Evolutionary conservation across 2,329 filamentous ascomycete species (phyloP).

Genomic region (Hymenoscyphus fraxineus): DNA sequence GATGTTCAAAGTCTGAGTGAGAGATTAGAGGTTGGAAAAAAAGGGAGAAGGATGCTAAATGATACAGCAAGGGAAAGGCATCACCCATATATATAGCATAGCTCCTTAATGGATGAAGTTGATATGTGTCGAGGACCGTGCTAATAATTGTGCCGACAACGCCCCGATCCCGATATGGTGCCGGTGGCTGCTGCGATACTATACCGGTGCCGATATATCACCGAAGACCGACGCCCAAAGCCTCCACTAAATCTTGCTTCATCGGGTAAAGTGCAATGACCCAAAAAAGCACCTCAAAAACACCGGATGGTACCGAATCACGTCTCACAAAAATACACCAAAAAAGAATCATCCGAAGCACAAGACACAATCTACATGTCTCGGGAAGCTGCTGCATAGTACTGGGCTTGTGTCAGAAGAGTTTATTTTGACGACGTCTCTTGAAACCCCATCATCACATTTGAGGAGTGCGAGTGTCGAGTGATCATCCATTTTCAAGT

Average conservation of each 20-base stretch:
- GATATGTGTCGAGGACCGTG: no score
- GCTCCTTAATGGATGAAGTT: no score
- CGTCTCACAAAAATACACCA: conserved; percentile 7
- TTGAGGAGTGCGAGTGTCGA: neutral
- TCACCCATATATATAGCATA: no score
- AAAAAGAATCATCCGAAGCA: conserved; percentile 9
- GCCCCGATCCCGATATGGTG: no score
- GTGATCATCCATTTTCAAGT: conserved; percentile 3
- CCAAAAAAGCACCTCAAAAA: neutral
- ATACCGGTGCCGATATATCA: no score
- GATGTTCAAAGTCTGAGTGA: no score
- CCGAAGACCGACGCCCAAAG: no score
- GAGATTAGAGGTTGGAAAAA: no score
- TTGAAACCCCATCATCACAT: neutral
- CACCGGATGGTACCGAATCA: conserved; percentile 5
- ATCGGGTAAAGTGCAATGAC: neutral
- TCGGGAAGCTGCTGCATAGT: conserved; percentile 20
- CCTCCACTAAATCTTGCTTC: neutral
- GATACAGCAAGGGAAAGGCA: no score
- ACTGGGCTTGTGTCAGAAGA: conserved; percentile 14
- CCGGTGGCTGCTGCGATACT: no score
- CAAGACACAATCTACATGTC: conserved; percentile 15
- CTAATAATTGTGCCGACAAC: no score
- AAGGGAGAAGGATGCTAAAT: no score
- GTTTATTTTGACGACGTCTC: conserved; percentile 24